These are phyloP conservation scores for Mycena filopes DNA, from an alignment of 768 basidiomycete species.

Conservation along the genomic window DNA sequence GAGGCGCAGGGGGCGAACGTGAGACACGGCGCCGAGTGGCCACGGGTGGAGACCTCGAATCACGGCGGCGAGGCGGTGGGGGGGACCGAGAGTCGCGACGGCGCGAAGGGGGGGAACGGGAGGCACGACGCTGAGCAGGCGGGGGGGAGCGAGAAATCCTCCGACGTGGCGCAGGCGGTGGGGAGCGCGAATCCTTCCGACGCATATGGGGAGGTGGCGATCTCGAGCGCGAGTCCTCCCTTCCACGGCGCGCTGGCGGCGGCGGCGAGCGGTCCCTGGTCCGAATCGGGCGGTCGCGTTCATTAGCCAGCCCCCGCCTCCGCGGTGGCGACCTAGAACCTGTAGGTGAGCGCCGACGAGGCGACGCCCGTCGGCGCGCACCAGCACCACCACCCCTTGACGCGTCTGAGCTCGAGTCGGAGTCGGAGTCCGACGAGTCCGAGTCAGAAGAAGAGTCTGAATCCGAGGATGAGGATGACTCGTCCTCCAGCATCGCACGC, in stretches of 20 bases:
- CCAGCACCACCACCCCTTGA: constrained; percentile 31
- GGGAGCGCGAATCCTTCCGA: constrained; percentile 38
- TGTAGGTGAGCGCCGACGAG: constrained; percentile 1
- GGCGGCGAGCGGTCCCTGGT: constrained; percentile 35
- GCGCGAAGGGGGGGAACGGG: constrained; percentile 17
- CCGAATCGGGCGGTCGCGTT: too few species aligned
- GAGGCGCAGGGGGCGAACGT: constrained; percentile 30
- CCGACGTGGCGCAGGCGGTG: constrained; percentile 30
- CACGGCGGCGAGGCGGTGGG: constrained; percentile 29
- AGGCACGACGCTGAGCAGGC: constrained; percentile 18
- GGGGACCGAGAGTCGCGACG: constrained; percentile 13
- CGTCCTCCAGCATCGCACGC: constrained; percentile 84
- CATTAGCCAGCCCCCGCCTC: too few species aligned
- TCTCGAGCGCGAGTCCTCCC: background rate
- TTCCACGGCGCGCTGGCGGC: constrained; percentile 23
- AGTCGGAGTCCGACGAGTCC: constrained; percentile 32
- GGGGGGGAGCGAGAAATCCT: constrained; percentile 10
- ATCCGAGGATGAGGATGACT: constrained; percentile 51
- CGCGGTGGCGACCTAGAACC: constrained; percentile 27
- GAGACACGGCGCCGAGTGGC: constrained; percentile 33
- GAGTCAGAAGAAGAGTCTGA: constrained; percentile 49
- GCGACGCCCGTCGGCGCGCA: constrained; percentile 5
- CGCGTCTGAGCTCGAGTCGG: constrained; percentile 33
- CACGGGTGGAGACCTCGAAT: constrained; percentile 27
- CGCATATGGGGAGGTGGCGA: constrained; percentile 16